Base-by-base conservation (phyloP, 805 yeast species). In the Hanseniaspora taiwanica region DNA sequence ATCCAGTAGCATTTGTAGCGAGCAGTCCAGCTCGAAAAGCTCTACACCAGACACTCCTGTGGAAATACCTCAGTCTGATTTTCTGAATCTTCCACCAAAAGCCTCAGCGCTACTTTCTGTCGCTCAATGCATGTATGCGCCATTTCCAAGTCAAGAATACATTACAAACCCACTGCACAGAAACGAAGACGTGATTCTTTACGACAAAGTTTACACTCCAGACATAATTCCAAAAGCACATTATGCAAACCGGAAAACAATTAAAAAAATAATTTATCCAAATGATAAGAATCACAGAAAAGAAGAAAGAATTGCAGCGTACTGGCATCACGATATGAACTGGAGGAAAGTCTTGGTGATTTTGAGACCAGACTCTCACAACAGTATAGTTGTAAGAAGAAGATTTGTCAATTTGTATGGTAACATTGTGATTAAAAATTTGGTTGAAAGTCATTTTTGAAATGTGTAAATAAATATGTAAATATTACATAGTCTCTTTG, bases 291-390 rank as follows among this genome's bases (percentile, higher is more conserved):
- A 44, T 3, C 55, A 59, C 42, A 47, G 57, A 31, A 52, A 56
- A 1, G 66, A 65, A 43, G 97, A 91, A 48, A 69, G 72, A 41
- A 80, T 91, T 39, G 98, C 98, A 0, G 64, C 94, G 32, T 74
- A 77, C 36, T 91, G 94, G 80, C 97, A 89, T 54, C 68, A 72
- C 42, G 76, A 72, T 9, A 72, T 85, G 79, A 59, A 74, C 13
- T 89, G 98, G 98, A 65, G 96, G 35, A 89, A 89, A 59, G 95
- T 91, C 2, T 61, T 91, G 21, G 95, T 87, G 1, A 76, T 76
- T 34, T 62, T 91, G 46, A 72, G 76, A 47, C 96, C 96, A 0
- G 98, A 89, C 57, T 96, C 98, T 0, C 98, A 89, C 54, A 89
- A 89, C 52, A 89, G 86, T 52, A 86, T 91, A 21, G 69, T 84